Evolutionary conservation across 129 eudicot species (phyloP).

Genomic region (Lactuca saligna): DNA sequence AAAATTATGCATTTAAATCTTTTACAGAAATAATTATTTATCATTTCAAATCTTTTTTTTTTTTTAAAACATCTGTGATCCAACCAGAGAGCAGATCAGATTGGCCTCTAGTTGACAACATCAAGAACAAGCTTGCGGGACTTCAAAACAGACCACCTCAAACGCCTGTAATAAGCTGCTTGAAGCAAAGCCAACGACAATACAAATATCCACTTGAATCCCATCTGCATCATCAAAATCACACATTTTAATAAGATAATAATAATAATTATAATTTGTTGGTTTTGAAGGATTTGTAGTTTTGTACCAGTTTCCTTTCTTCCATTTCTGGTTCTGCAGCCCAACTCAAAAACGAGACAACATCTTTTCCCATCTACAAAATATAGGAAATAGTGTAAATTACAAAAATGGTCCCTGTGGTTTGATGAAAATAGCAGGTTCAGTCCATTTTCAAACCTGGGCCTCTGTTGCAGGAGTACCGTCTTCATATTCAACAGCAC

Average conservation of each 20-base stretch:
- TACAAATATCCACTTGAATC: slow-evolving; percentile 90
- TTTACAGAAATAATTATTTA: slow-evolving; percentile 45
- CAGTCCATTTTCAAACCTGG: slow-evolving; percentile 48
- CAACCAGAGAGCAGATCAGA: slow-evolving; percentile 9
- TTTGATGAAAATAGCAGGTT: too few species aligned
- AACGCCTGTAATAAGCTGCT: slow-evolving; percentile 81
- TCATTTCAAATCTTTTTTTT: slow-evolving; percentile 18
- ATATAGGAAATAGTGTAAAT: too few species aligned
- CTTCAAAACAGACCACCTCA: slow-evolving; percentile 82
- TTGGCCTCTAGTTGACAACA: slow-evolving; percentile 59
- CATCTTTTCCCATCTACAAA: slow-evolving; percentile 85
- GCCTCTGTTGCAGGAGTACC: slow-evolving; percentile 97
- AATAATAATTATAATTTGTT: too few species aligned
- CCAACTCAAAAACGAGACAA: slow-evolving; percentile 80
- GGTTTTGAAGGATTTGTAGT: slow-evolving; percentile 1
- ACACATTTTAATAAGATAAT: neutral
- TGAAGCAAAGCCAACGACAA: slow-evolving; percentile 79
- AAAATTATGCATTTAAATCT: slow-evolving; percentile 24
- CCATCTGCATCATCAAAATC: slow-evolving; percentile 57
- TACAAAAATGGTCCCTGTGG: too few species aligned
- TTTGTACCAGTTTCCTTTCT: slow-evolving; percentile 82
- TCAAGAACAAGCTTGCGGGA: slow-evolving; percentile 80
- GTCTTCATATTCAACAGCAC: slow-evolving; percentile 98
- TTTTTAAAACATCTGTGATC: neutral
- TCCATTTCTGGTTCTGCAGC: slow-evolving; percentile 99